Evolutionary conservation across 140 eudicot species (phyloP).

Genomic region (Stevia rebaudiana): DNA sequence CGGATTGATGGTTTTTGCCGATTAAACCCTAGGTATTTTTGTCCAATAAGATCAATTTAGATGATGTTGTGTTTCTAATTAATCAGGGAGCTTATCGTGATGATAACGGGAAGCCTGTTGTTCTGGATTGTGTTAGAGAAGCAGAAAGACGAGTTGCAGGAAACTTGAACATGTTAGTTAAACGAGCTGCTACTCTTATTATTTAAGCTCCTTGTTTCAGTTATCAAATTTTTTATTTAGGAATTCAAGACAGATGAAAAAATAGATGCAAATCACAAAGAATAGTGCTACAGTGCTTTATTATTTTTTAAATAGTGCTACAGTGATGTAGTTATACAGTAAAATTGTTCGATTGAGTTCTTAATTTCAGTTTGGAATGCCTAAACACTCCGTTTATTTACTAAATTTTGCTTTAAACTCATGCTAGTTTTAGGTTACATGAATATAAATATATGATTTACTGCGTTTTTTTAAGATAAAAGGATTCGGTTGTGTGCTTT

Average conservation of each 20-base stretch:
- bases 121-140: conserved; percentile 84
- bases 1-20: neutral
- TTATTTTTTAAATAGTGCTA: neutral
- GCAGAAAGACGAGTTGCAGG: conserved; percentile 91
- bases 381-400: neutral
- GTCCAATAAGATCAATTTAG: neutral
- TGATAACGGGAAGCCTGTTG: conserved; percentile 97
- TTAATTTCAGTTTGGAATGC: conserved; percentile 7
- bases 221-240: neutral
- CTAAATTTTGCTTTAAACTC: conserved; percentile 11
- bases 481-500: conserved; percentile 15
- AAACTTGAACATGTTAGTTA: conserved; percentile 60
- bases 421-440: neutral
- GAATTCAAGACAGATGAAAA: neutral
- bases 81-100: conserved; percentile 95
- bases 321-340: conserved; percentile 12
- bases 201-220: neutral
- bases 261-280: neutral
- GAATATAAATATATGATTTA: neutral
- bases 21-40: neutral
- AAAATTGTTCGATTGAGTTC: neutral
- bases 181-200: neutral
- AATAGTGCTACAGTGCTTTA: conserved; percentile 2
- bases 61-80: neutral
- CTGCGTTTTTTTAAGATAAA: no score